These are phyloP conservation scores for Kuraishia hungarica DNA, from an alignment of 805 yeast species.

Conservation along the genomic window DNA sequence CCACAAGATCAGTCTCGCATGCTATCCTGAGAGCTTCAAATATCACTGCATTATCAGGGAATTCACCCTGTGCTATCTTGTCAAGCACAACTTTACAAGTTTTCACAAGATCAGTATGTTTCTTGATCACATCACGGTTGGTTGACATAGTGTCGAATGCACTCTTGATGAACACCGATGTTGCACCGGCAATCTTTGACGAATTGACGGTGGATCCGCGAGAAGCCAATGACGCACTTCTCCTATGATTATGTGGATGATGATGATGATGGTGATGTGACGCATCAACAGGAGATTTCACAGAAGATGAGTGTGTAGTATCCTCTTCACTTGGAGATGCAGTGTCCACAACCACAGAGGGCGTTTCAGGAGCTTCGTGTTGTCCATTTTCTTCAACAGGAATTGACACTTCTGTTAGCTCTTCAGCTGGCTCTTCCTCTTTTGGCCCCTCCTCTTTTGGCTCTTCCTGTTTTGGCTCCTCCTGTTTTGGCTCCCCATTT, in stretches of 20 bases:
- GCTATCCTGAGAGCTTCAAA: conserved; percentile 74
- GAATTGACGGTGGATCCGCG: conserved; percentile 7
- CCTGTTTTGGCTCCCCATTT: neutral
- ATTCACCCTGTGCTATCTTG: conserved; percentile 27
- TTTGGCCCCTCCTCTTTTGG: no score
- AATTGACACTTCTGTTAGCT: no score
- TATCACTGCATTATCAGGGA: conserved; percentile 41
- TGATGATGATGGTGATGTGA: neutral
- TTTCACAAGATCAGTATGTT: conserved; percentile 30
- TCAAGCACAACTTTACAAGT: conserved; percentile 32
- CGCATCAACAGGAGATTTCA: neutral
- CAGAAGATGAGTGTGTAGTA: neutral
- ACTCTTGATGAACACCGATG: conserved; percentile 22
- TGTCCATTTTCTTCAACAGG: neutral
- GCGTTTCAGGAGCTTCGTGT: neutral
- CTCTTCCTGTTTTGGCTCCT: no score
- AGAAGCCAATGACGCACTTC: neutral
- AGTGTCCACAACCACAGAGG: neutral
- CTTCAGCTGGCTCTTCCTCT: neutral
- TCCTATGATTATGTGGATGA: neutral
- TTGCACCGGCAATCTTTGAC: conserved; percentile 11
- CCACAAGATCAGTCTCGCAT: conserved; percentile 60
- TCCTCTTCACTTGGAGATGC: neutral
- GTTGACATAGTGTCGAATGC: conserved; percentile 22
- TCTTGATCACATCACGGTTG: conserved; percentile 27